Evolutionary conservation across 345 rosid species (phyloP), one percentile per base, ranked within the genome.

Genomic region (Eutrema heterophyllum): DNA sequence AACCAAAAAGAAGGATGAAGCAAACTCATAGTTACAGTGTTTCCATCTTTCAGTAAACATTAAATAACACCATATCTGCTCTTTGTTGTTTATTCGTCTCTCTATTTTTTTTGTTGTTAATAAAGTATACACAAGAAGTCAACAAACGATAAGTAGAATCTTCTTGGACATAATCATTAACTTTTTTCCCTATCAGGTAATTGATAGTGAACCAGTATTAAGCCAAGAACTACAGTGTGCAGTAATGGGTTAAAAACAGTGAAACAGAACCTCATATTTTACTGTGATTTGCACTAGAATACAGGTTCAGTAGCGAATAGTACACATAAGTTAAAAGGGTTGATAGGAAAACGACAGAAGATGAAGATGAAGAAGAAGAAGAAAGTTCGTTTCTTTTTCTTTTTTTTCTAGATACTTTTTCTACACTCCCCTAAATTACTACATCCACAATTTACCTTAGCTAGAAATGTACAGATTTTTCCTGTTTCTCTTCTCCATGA

Each of bases 291-390:
- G 43, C 11, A 48, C 21, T 13, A 52, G 32, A 54, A 45, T 56
- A 53, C 64, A 64, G 10, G 30, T 53, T 40, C 13, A 30, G 46
- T 72, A 53, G 63, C 43, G 43, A 53, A 63, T 10, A 63, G 55
- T 63, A 72, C 76, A 63, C 76, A 63, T 11, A 43, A 72, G 55
- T 72, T 64, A 72, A 64, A 41, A 63, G 63, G 50, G 38, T 52
- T 52, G 62, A 72, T 62, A 63, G n/a, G 39, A 44, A 61, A 63
- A 63, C 53, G n/a, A 63, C 53, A 63, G 3, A 55, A 9, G 8
- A 54, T 41, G 29, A 72, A 35, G 62, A 72, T 41, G 63, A 70
- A 72, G 7, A 54, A 52, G 29, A 72, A 33, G 62, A 72, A 52
- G 63, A 70, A 72, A 63, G 52, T 40, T 61, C 4, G 61, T 48